Evolutionary conservation across 2,329 filamentous ascomycete genomes (phyloP), one percentile per base, ranked within the genome.

Genomic region (Aaosphaeria arxii): DNA sequence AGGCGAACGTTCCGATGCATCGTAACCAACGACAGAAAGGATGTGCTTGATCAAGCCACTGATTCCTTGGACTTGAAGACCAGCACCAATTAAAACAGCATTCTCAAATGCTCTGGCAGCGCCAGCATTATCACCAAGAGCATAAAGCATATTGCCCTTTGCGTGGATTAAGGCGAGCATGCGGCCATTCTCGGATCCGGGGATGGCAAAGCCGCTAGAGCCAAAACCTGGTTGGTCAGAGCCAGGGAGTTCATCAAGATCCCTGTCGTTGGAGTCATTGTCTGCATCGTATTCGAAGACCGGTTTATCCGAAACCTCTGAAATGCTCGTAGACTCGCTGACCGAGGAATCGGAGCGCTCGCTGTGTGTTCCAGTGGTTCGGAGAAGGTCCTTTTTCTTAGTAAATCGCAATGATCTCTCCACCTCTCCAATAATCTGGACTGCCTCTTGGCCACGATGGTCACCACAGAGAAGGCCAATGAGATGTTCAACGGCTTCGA

Each of bases 91-190:
- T 45, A 96, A 73, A 4, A 99, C 90, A 0, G 91, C 92, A 68
- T 96, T 91, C 67, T 99, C 94, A 59, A 99, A 99, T 4, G 94
- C 90, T 58, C 85, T 83, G 1, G 92, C 91, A 39, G 94, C 94
- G 38, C 80, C 83, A 36, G 80, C 77, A 54, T 94, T 88, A 56
- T 96, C 87, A 41, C 92, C 92, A 30, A 95, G 74, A 29, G 89
- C 85, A 71, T 99, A 99, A 1, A 97, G 78, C 87, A 97, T 95
- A 54, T 97, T 97, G n/a, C 92, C 94, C 70, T 97, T 99, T 17
- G 92, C 91, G 71, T 99, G 94, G 38, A 97, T 85, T 11, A 99
- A 79, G n/a, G 91, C 88, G 40, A 99, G 80, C 62, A 99, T 90
- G 50, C 94, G 84, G 6, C 92, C 94, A 65, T 96, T 97, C 57